Base-by-base conservation (phyloP, 2,329 filamentous ascomycete species). In the Canariomyces notabilis region DNA sequence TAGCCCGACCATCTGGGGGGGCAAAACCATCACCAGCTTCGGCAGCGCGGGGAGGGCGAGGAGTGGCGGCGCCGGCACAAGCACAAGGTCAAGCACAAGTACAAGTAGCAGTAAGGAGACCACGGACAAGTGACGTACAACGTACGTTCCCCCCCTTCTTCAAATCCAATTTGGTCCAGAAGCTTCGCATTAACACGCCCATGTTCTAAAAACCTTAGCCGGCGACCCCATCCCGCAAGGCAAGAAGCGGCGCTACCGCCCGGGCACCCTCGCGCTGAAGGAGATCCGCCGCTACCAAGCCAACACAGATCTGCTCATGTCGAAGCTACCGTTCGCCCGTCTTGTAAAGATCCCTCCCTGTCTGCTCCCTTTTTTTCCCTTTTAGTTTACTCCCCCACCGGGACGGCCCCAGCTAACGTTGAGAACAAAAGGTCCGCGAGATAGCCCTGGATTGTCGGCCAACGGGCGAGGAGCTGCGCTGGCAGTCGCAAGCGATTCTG, bases 401-500 rank as follows among this genome's bases (percentile, higher is more conserved):
- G 21, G 11, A 2, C 21, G 3, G 6, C 31, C n/a, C 29, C 18
- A 12, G 15, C 3, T 15, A 15, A 11, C 15, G 4, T 12, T 16
- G 21, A 23, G 12, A 31, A n/a, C 18, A 14, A 37, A 37, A 78
- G 75, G 73, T 87, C 46, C 82, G 85, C 66, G 86, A 89, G 69
- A 87, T 89, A 56, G 85, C 85, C 4, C 63, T 87, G 21, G 69
- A 75, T 1, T 74, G 84, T 50, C 80, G 82, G 15, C 77, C 80
- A 4, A 66, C 68, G 29, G 80, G 79, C 49, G 73, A 81, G 47
- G 84, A 87, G 51, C 81, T 97, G 66, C 82, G 91, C 57, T 98
- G 93, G 90, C 93, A 97, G 72, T 94, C 87, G 44, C 91, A 95
- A 60, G 91, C 93, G 42, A 93, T 97, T 60, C 82, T 87, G 61